Percentiles rank a stretch among this genome's conserved stretches.
Evolutionary conservation across 108 stramenopile species (phyloP).

Genomic region (Chaetoceros tenuissimus): DNA sequence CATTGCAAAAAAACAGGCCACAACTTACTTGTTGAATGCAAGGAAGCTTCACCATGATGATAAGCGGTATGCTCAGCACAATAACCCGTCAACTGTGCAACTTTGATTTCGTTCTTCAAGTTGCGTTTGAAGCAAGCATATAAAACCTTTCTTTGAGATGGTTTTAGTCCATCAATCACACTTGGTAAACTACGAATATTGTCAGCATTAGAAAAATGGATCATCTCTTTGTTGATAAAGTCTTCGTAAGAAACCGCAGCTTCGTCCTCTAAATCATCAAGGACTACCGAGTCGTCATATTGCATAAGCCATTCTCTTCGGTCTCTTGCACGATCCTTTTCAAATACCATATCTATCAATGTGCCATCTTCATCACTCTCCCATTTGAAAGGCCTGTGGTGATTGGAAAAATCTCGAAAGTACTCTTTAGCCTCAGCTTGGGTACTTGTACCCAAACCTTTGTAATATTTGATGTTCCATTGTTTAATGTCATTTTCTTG

Average conservation of each 20-base stretch:
- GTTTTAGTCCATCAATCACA: slow-evolving; percentile 87
- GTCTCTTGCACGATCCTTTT: slow-evolving; percentile 66
- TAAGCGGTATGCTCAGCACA: slow-evolving; percentile 92
- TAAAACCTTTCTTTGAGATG: slow-evolving; percentile 89
- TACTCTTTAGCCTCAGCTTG: slow-evolving; percentile 85
- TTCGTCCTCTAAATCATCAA: slow-evolving; percentile 19
- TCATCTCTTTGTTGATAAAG: slow-evolving; percentile 89
- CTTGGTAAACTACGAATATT: slow-evolving; percentile 75
- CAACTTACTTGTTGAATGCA: slow-evolving; percentile 80
- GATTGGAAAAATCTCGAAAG: slow-evolving; percentile 60
- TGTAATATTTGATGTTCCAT: slow-evolving; percentile 90
- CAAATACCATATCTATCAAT: slow-evolving; percentile 81
- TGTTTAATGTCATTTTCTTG: slow-evolving; percentile 29
- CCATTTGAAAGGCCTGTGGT: slow-evolving; percentile 70
- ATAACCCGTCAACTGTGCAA: slow-evolving; percentile 87
- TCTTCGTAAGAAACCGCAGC: slow-evolving; percentile 45
- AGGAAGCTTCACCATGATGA: slow-evolving; percentile 91
- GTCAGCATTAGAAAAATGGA: slow-evolving; percentile 88
- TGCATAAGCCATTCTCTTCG: slow-evolving; percentile 80
- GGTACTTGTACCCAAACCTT: slow-evolving; percentile 91
- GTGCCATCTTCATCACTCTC: slow-evolving; percentile 65
- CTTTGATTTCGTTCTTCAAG: slow-evolving; percentile 83
- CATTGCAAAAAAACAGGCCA: too few species aligned
- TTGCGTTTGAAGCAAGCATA: slow-evolving; percentile 87
- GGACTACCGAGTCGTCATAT: slow-evolving; percentile 41